Evolutionary conservation across 164 flowering plant genomes (phyloP).

Genomic region (Nymphaea thermarum): DNA sequence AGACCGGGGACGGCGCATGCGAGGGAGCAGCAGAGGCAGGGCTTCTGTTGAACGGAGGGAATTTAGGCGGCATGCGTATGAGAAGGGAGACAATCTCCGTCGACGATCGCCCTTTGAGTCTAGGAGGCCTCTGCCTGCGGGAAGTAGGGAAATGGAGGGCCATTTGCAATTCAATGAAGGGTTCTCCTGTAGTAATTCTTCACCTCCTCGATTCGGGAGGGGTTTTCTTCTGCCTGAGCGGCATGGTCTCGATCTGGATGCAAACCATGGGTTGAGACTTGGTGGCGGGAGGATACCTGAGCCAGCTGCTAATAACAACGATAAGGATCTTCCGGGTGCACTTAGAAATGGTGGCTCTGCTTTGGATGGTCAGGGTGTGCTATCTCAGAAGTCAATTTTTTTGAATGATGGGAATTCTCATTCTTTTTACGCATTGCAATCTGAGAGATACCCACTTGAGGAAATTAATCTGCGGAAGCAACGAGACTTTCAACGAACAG

Average conservation of each 20-base stretch:
- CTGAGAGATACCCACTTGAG: background rate
- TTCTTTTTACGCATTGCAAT: slow-evolving; percentile 9
- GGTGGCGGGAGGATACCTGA: background rate
- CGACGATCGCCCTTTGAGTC: background rate
- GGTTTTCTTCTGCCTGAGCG: slow-evolving; percentile 5
- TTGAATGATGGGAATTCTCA: slow-evolving; percentile 9
- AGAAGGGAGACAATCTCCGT: background rate
- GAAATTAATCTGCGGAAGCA: background rate
- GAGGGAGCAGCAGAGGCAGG: slow-evolving; percentile 3
- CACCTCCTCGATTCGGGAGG: slow-evolving; percentile 12
- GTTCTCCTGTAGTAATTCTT: slow-evolving; percentile 3
- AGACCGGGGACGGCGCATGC: slow-evolving; percentile 3
- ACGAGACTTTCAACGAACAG: slow-evolving; percentile 1
- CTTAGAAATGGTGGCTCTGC: slow-evolving; percentile 8
- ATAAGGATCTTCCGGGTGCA: slow-evolving; percentile 11
- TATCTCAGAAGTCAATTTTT: slow-evolving; percentile 11
- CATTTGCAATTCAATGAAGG: slow-evolving; percentile 11
- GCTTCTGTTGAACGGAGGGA: slow-evolving; percentile 16
- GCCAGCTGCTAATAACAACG: slow-evolving; percentile 5
- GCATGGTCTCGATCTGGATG: slow-evolving; percentile 1
- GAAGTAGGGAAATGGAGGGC: background rate
- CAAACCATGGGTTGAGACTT: slow-evolving; percentile 1
- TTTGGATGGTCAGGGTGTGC: slow-evolving; percentile 7
- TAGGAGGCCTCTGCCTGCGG: background rate
- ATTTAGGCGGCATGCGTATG: slow-evolving; percentile 11